Percentiles rank a stretch among this genome's conserved stretches.
phyloP scores from a whole-genome alignment of 208 protist species.

The Porcisia hertigi region DNA sequence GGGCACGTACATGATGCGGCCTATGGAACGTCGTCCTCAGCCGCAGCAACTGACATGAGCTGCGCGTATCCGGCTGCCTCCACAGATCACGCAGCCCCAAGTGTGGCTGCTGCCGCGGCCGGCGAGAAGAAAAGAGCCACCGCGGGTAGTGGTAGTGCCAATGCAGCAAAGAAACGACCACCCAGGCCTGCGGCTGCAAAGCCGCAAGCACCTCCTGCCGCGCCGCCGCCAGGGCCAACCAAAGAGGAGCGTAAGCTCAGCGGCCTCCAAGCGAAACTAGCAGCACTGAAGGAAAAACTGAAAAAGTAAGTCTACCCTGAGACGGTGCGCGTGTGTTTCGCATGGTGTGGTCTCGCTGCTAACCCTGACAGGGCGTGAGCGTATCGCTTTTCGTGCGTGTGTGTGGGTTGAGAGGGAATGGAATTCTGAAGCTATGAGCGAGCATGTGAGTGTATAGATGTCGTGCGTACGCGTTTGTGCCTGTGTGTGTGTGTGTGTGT shows the following conservation, averaged over 20 bases:
- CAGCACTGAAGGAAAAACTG: conserved; percentile 80
- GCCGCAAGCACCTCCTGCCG: conserved; percentile 8
- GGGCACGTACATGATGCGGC: conserved; percentile 10
- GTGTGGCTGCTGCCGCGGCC: background rate
- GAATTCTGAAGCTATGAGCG: background rate
- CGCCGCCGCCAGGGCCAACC: conserved; percentile 42
- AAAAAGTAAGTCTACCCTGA: conserved; percentile 36
- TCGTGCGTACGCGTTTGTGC: background rate
- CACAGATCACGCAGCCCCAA: background rate
- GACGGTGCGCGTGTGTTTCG: background rate
- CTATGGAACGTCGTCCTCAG: background rate
- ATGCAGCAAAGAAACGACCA: conserved; percentile 12
- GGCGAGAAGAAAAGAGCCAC: background rate
- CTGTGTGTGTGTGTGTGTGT: conserved; percentile 1
- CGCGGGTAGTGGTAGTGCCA: background rate
- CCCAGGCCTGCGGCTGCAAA: conserved; percentile 10
- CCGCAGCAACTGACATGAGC: background rate
- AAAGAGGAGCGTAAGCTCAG: conserved; percentile 86
- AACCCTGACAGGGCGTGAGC: background rate
- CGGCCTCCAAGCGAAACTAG: conserved; percentile 82
- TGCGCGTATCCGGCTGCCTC: background rate
- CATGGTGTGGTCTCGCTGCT: background rate
- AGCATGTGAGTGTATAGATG: background rate
- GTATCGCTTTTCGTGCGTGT: background rate
- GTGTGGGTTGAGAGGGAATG: background rate